Base-by-base conservation (phyloP, 495 filamentous ascomycete species). In the Cudoniella acicularis region DNA sequence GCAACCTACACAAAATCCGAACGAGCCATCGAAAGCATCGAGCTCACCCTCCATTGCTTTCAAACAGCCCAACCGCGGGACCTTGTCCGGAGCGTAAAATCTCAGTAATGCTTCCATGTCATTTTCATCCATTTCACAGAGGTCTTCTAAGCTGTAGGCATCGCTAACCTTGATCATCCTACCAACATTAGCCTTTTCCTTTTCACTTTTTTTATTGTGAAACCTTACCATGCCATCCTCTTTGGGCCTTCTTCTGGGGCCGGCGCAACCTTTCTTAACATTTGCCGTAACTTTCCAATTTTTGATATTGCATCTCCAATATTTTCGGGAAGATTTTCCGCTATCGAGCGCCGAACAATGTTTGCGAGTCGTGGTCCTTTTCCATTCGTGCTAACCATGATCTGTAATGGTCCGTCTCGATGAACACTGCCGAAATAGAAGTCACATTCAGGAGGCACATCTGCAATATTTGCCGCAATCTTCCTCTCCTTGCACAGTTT, bases 301-400 rank as follows among this genome's bases (percentile, higher is more conserved):
- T 87, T 87, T 70, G 86, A 78, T 53, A 98, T 91, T 0, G 95
- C 93, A 18, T 83, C 80, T 0, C 94, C 94, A 30, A 87, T 83
- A 60, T 93, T 88, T 3, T 68, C 63, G 0, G 95, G 94, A 56
- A 98, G 72, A 27, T 75, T 80, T 21, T 75, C 80, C 13, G 90
- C 93, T 61, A 98, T 96, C 69, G 88, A 83, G 71, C 87, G 82
- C 49, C 95, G 75, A 40, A 98, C 86, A 54, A 93, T 85, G 60
- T 87, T 93, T 11, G 94, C 94, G 56, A 98, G 70, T 73, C 93
- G 87, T 1, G 94, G 94, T 0, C 94, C 94, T 69, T 97, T 98
- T 8, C 94, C 94, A 70, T 98, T 98, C 10, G 94, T 98, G 70
- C 87, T 92, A 49, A 98, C 92, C 94, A 98, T 98, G 61, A 98